These are phyloP conservation scores for Mortierella antarctica DNA, from an alignment of 192 early-diverging fungal genomes.

Conservation along the genomic window DNA sequence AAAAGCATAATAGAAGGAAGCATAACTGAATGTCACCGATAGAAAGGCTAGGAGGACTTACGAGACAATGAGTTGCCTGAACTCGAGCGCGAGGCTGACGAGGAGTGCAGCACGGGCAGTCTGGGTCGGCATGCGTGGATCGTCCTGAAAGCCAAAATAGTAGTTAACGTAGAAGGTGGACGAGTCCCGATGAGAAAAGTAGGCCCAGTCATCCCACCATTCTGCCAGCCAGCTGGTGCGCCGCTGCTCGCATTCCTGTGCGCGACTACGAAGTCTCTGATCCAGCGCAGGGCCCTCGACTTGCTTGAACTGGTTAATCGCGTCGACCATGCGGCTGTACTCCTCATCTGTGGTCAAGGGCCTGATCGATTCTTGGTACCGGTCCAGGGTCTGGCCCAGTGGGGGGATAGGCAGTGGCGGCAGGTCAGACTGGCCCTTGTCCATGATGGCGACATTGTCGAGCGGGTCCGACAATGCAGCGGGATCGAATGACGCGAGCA, in stretches of 20 bases:
- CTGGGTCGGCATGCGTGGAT: slow-evolving; percentile 43
- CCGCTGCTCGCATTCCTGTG: slow-evolving; percentile 60
- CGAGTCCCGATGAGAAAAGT: slow-evolving; percentile 45
- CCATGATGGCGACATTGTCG: slow-evolving; percentile 31
- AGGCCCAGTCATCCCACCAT: slow-evolving; percentile 55
- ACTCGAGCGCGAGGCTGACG: slow-evolving; percentile 43
- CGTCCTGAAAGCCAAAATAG: slow-evolving; percentile 53
- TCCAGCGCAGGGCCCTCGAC: slow-evolving; percentile 14
- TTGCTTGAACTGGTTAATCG: slow-evolving; percentile 56
- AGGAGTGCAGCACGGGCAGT: slow-evolving; percentile 44
- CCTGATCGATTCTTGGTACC: slow-evolving; percentile 59
- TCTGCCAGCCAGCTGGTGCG: slow-evolving; percentile 56
- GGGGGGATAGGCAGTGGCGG: slow-evolving; percentile 65
- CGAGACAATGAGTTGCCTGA: slow-evolving; percentile 44
- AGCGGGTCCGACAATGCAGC: neutral
- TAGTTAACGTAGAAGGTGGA: slow-evolving; percentile 54
- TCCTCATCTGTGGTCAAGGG: slow-evolving; percentile 60
- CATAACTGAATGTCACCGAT: no score
- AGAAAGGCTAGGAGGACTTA: slow-evolving; percentile 7
- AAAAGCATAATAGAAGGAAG: no score
- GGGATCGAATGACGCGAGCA: neutral
- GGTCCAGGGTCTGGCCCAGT: slow-evolving; percentile 62
- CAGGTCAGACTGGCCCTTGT: slow-evolving; percentile 49
- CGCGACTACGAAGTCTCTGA: slow-evolving; percentile 50
- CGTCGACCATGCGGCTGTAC: slow-evolving; percentile 56